Base-by-base conservation (phyloP, 306 rosid genomes). In the Prosopis cineraria region DNA sequence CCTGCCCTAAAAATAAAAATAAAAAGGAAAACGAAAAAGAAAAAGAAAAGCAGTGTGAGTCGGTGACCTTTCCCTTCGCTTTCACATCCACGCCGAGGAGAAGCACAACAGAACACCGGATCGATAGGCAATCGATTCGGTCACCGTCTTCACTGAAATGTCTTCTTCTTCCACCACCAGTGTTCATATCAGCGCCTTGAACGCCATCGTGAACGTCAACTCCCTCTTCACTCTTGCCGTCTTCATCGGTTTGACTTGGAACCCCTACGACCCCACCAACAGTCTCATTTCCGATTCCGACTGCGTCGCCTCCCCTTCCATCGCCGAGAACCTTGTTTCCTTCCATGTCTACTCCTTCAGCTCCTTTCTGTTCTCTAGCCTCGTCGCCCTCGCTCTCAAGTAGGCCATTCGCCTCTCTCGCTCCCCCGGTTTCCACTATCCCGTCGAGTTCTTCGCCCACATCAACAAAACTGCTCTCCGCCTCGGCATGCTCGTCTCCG, bases 331-430 rank as follows among this genome's bases (percentile, higher is more conserved):
- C 62, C 91, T 95, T 33, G 85, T 95, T 4, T 53, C 98, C 74
- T 95, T 92, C 86, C 98, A 95, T 31, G 98, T 92, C 48, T 95
- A 88, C 93, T 91, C 98, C 45, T 95, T 95, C 93, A 91, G 97
- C 86, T 95, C 91, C 77, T 95, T 95, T 87, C 98, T 95, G 87
- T 92, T 95, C 91, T 95, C 98, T 66, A 95, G 98, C 87, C 94
- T 95, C 52, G 29, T 95, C 69, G 98, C 98, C 17, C 76, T 92
- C 31, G 95, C 88, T 0, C 92, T 95, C 88, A 92, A 93, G 62
- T 98, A 95, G 76, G 97, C 89, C 48, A 83, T 91, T 37, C 92
- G 97, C 75, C 88, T 94, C 79, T 43, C 95, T 22, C 82, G 83
- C 27, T 67, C 68, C 80, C 48, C 94, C 37, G 33, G 55, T 70